Base-by-base conservation (phyloP, 441 rosid genomes). In the Breynia disticha region DNA sequence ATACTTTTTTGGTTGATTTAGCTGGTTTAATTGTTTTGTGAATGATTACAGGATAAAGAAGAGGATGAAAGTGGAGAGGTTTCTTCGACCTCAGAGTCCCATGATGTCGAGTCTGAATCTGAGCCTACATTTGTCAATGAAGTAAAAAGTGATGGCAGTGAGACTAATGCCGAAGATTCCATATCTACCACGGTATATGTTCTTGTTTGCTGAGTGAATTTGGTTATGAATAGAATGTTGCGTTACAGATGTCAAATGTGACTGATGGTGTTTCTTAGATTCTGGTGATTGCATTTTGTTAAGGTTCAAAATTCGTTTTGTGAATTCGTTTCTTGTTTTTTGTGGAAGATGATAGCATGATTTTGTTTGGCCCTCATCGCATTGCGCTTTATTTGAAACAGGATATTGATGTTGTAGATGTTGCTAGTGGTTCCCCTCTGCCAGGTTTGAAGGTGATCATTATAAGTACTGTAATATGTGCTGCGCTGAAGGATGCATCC, bases 371-470 rank as follows among this genome's bases (percentile, higher is more conserved):
- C 46, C 53, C 53, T 63, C 53, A 55, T 51, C 60, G 45, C 50
- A 45, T 64, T 61, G 39, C 55, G 42, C 7, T 58, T 59, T 64
- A 51, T 61, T 61, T 79, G 70, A 52, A 69, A 55, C 80, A 91
- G 98, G 95, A 67, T 28, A 65, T 37, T 53, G 81, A 78, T 19
- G 69, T 73, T 43, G 17, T 77, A 59, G 79, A 83, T 76, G 77
- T 91, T 52, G 69, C 84, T 58, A 80, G 77, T 10, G 98, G 98
- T 41, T 87, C 94, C 52, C 98, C 98, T 65, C 81, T 91, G 59
- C 98, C 96, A 60, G 96, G 98, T 70, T 74, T 91, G 84, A 91
- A 88, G 85, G 98, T 91, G 78, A 81, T 75, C 66, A 67, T 61
- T 54, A 62, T 45, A 48, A 48, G 50, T 70, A 59, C 54, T 64